phyloP scores from a whole-genome alignment of 257 asterid species.

The Gynochthodes officinalis region DNA sequence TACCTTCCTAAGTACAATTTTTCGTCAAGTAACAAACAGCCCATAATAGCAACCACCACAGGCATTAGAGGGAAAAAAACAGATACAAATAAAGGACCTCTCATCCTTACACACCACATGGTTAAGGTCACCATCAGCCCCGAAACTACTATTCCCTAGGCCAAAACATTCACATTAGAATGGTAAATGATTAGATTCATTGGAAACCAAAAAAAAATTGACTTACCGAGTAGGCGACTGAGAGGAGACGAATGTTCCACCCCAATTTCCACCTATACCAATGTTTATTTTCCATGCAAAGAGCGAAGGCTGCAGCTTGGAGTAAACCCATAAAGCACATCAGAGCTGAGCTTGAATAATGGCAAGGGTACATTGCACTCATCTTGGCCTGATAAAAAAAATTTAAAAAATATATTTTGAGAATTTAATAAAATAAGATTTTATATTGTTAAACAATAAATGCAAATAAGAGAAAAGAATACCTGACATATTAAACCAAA shows the following conservation, averaged over 20 bases:
- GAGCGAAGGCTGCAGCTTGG: conserved; percentile 51
- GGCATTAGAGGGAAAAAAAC: conserved; percentile 59
- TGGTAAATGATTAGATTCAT: too few species aligned
- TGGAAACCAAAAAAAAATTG: neutral
- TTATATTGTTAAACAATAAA: neutral
- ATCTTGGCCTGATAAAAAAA: conserved; percentile 40
- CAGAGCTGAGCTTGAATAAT: conserved; percentile 67
- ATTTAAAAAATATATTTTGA: neutral
- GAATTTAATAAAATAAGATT: neutral
- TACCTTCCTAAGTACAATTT: conserved; percentile 65
- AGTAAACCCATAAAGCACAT: conserved; percentile 53
- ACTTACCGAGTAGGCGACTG: conserved; percentile 48
- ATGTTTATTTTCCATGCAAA: conserved; percentile 40
- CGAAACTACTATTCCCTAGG: conserved; percentile 54
- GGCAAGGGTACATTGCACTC: conserved; percentile 57
- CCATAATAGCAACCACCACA: conserved; percentile 55
- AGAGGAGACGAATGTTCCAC: conserved; percentile 55
- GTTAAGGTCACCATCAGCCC: conserved; percentile 44
- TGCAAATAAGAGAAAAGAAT: too few species aligned
- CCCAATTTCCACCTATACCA: conserved; percentile 68
- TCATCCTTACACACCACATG: conserved; percentile 54
- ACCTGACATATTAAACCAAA: conserved; percentile 60
- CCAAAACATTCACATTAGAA: neutral
- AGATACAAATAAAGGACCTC: conserved; percentile 70
- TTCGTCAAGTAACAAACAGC: conserved; percentile 54